Evolutionary conservation across 2,329 filamentous ascomycete species (phyloP).

Genomic region (Colletotrichum orchidophilum): DNA sequence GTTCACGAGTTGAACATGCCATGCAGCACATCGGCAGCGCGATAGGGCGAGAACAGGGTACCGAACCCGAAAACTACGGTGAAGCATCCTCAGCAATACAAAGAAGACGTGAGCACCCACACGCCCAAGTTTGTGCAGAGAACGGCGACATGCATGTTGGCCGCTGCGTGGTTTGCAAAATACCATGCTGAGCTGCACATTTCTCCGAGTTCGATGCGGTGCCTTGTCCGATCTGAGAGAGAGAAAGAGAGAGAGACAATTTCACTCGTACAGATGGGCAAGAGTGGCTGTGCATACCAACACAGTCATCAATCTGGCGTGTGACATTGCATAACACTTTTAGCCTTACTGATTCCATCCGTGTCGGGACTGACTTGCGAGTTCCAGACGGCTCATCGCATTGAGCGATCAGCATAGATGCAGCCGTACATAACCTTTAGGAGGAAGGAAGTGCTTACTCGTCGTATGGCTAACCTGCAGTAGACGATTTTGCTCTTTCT

Average conservation of each 20-base stretch:
- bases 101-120: not conserved
- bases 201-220: conserved; percentile 6
- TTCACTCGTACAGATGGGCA: not conserved
- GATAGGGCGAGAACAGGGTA: not conserved
- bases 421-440: not conserved
- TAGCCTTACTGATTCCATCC: conserved; percentile 3
- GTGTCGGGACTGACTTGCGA: conserved; percentile 19
- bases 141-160: not conserved
- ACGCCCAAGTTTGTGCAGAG: not conserved
- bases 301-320: not conserved
- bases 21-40: conserved; percentile 19
- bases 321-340: not conserved
- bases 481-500: not conserved
- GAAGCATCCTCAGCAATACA: conserved; percentile 3
- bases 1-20: not conserved
- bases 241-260: not conserved
- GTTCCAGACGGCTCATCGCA: not conserved
- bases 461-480: not conserved
- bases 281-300: not conserved
- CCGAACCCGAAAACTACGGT: conserved; percentile 9
- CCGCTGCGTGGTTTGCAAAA: conserved; percentile 1
- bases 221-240: conserved; percentile 10
- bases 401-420: not conserved
- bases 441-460: not conserved
- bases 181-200: not conserved